Evolutionary conservation across 257 asterid genomes (phyloP).

Genomic region (Leonotis leonurus): DNA sequence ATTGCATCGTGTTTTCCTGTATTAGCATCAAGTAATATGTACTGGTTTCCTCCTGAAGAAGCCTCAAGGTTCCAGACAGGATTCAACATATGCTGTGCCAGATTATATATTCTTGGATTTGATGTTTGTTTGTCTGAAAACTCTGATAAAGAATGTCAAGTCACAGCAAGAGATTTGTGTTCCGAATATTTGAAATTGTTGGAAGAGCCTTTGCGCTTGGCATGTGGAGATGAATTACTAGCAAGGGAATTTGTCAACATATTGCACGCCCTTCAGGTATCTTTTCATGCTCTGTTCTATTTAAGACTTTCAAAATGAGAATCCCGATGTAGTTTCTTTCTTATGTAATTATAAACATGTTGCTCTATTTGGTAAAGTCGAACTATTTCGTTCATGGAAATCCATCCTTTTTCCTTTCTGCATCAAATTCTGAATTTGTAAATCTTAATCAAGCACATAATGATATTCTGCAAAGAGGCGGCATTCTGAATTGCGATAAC

Average conservation of each 20-base stretch:
- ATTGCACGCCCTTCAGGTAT: slow-evolving; percentile 86
- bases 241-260: slow-evolving; percentile 48
- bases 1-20: slow-evolving; percentile 36
- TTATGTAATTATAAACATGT: not conserved
- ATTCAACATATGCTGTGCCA: slow-evolving; percentile 69
- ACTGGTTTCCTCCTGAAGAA: slow-evolving; percentile 90
- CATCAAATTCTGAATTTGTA: too few relatives aligned
- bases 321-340: not conserved
- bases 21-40: slow-evolving; percentile 67
- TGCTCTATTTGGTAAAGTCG: not conserved
- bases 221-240: slow-evolving; percentile 39
- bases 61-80: slow-evolving; percentile 59
- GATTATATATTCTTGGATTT: slow-evolving; percentile 62
- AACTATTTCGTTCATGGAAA: not conserved
- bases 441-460: not conserved
- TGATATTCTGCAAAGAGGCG: too few relatives aligned
- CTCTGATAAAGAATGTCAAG: slow-evolving; percentile 2
- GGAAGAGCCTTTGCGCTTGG: slow-evolving; percentile 45
- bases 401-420: not conserved
- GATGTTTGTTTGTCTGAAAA: slow-evolving; percentile 30
- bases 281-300: slow-evolving; percentile 9
- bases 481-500: too few relatives aligned
- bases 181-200: slow-evolving; percentile 32
- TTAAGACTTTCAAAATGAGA: not conserved
- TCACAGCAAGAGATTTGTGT: slow-evolving; percentile 29